These are phyloP conservation scores for Mimosa pudica DNA, from an alignment of 306 rosid genomes.

Conservation along the genomic window DNA sequence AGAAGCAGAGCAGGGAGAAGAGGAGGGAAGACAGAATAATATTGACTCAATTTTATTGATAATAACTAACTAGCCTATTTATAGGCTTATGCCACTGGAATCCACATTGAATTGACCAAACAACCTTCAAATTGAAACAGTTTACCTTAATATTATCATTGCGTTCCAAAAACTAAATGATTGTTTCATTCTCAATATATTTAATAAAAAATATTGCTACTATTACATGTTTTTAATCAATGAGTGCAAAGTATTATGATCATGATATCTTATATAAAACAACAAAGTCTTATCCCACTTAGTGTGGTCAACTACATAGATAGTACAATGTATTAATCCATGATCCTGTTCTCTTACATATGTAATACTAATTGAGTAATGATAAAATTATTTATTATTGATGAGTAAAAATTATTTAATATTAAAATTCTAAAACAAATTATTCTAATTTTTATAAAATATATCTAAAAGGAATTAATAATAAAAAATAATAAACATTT, in stretches of 20 bases:
- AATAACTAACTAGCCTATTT: too few species aligned
- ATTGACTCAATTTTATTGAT: too few species aligned
- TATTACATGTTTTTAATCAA: not conserved
- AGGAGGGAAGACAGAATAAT: too few species aligned
- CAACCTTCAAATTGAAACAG: not conserved
- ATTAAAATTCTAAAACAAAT: too few species aligned
- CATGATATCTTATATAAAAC: not conserved
- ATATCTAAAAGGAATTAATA: not conserved
- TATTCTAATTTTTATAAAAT: too few species aligned
- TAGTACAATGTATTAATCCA: not conserved
- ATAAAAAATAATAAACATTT: too few species aligned
- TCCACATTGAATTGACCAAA: not conserved
- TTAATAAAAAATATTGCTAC: not conserved
- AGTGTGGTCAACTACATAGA: too few species aligned
- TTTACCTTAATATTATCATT: not conserved
- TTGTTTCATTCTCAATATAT: not conserved
- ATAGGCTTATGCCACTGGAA: not conserved
- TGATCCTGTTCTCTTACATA: not conserved
- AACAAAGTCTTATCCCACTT: too few species aligned
- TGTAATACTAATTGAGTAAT: not conserved
- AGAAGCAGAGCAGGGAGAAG: too few species aligned
- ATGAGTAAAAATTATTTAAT: not conserved
- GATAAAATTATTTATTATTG: not conserved
- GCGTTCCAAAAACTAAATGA: not conserved
- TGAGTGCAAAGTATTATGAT: not conserved